Conservation (phyloP, 176 grass and related monocot species). For the Bolboschoenus planiculmis region DNA sequence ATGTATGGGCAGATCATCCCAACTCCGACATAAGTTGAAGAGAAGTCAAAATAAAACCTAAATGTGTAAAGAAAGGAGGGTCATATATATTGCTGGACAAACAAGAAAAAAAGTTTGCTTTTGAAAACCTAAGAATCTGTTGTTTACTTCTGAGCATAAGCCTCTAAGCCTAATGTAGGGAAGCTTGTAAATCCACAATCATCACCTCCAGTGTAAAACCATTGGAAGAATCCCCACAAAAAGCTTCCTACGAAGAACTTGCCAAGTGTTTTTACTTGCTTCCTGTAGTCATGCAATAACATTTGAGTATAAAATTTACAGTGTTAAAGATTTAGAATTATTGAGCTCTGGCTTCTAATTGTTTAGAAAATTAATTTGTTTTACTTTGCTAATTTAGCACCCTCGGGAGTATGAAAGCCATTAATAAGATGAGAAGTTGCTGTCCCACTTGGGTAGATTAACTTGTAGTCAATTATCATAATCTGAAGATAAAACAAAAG, state of each 20-base stretch:
- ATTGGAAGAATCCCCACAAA: conserved; percentile 84
- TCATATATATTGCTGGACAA: neutral
- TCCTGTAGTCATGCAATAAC: conserved; percentile 38
- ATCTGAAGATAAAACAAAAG: conserved; percentile 44
- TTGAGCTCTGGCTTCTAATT: neutral
- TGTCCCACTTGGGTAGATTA: conserved; percentile 71
- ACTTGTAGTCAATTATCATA: conserved; percentile 90
- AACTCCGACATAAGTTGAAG: conserved; percentile 68
- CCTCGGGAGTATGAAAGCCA: conserved; percentile 73
- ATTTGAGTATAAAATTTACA: neutral
- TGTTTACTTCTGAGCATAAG: conserved; percentile 42
- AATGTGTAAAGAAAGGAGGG: neutral
- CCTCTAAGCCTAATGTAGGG: conserved; percentile 74
- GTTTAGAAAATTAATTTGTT: neutral
- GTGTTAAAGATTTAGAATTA: neutral
- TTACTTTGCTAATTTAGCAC: conserved; percentile 75
- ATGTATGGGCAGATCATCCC: conserved; percentile 92
- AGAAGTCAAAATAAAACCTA: conserved; percentile 90
- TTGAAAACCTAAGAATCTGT: neutral
- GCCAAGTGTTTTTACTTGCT: conserved; percentile 75
- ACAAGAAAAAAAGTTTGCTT: neutral
- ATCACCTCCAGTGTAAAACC: conserved; percentile 77
- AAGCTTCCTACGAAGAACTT: conserved; percentile 68
- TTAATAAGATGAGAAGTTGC: conserved; percentile 83
- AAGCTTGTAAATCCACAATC: conserved; percentile 70